A percentile compares a stretch with the other conserved stretches of the same genome.
Conservation (phyloP, 345 rosid genomes). For the Cardiospermum halicacabum region DNA sequence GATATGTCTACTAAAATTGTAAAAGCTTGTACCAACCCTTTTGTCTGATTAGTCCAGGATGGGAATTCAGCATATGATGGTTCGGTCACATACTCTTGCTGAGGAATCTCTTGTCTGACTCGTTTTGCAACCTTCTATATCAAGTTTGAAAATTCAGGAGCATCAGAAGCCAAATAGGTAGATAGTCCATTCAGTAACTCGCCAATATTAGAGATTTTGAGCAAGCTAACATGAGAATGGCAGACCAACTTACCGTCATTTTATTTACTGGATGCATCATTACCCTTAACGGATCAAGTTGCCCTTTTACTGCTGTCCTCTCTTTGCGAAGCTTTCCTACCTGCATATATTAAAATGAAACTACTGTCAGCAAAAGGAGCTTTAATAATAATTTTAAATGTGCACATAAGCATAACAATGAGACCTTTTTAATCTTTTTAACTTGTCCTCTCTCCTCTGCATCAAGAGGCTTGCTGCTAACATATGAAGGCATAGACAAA, state of each 20-base stretch:
- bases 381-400: neutral
- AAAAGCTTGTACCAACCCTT: constrained; percentile 42
- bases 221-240: neutral
- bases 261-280: constrained; percentile 34
- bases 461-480: constrained; percentile 34
- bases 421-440: constrained; percentile 43
- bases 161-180: constrained; percentile 10
- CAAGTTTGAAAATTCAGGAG: constrained; percentile 8
- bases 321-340: constrained; percentile 36
- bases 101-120: constrained; percentile 32
- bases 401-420: neutral
- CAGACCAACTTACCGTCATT: constrained; percentile 36
- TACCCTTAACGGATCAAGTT: constrained; percentile 24
- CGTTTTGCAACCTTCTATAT: constrained; percentile 42
- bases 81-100: constrained; percentile 35
- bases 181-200: neutral
- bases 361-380: neutral
- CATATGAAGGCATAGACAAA: constrained; percentile 38
- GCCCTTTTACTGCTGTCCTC: constrained; percentile 28
- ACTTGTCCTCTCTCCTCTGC: constrained; percentile 39
- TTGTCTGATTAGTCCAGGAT: constrained; percentile 28
- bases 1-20: neutral
- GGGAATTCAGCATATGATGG: constrained; percentile 33
- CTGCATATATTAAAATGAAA: constrained; percentile 28
- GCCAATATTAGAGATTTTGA: neutral